Conservation (phyloP, 225 moss, liverwort and hornwort genomes). For the Pleurozium schreberi region DNA sequence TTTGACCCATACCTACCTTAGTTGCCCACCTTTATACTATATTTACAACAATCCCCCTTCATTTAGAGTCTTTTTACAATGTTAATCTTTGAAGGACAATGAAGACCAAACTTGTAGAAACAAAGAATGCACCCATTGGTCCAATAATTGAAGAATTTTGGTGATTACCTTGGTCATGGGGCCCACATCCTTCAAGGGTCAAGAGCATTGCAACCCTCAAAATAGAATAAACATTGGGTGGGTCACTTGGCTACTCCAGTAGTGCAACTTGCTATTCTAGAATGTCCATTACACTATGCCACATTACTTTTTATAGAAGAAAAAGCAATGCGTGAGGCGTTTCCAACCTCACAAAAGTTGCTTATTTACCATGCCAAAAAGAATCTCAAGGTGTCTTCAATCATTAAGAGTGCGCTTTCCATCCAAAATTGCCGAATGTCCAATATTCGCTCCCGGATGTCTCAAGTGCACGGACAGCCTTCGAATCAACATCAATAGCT, state of each 20-base stretch:
- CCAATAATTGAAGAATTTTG: too few species aligned
- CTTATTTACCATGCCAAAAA: background rate
- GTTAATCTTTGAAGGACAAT: background rate
- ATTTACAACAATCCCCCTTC: background rate
- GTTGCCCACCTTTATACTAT: background rate
- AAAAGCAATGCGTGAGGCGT: background rate
- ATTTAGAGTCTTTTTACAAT: background rate
- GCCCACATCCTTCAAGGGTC: too few species aligned
- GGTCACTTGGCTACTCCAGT: background rate
- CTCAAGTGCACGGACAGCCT: background rate
- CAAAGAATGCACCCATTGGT: too few species aligned
- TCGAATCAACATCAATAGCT: background rate
- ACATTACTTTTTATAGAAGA: background rate
- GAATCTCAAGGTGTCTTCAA: background rate
- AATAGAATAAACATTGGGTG: too few species aligned
- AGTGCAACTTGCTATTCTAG: background rate
- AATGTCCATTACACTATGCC: background rate
- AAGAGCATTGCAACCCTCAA: background rate
- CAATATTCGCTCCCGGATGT: background rate
- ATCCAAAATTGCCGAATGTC: background rate
- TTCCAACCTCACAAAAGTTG: background rate
- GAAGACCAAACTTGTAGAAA: too few species aligned
- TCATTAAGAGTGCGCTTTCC: background rate
- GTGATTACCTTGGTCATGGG: too few species aligned
- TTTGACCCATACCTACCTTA: background rate